Evolutionary conservation across 192 early-diverging fungal genomes (phyloP).

Genomic region (Coemansia sp.): DNA sequence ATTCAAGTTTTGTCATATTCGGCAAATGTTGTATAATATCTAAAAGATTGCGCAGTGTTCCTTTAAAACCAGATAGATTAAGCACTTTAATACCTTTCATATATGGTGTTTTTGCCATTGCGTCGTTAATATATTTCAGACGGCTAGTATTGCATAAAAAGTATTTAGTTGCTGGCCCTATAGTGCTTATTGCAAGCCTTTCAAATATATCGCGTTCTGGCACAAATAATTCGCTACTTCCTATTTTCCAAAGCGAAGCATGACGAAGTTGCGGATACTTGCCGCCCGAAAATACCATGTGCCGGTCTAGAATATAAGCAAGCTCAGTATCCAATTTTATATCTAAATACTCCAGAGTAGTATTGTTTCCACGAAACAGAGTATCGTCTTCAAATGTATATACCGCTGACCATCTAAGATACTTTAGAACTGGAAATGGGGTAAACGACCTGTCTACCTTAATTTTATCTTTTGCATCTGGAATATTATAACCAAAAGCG

Average conservation of each 20-base stretch:
- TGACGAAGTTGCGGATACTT: slow-evolving; percentile 6
- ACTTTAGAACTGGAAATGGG: slow-evolving; percentile 22
- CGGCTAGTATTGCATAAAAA: neutral
- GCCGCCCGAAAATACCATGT: slow-evolving; percentile 1
- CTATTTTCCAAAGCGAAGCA: neutral
- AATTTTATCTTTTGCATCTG: neutral
- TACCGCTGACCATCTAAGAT: slow-evolving; percentile 2
- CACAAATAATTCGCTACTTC: neutral
- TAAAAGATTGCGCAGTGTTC: neutral
- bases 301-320: neutral
- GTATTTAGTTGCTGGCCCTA: neutral
- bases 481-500: neutral
- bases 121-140: neutral
- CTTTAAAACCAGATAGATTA: neutral
- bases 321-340: slow-evolving; percentile 13
- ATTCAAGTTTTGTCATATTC: neutral
- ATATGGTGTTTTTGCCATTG: neutral
- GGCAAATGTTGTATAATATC: neutral
- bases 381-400: neutral
- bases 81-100: neutral
- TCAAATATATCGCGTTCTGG: neutral
- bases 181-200: neutral
- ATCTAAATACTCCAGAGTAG: slow-evolving; percentile 20
- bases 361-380: slow-evolving; percentile 7
- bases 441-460: neutral